Percentiles rank a stretch among this genome's conserved stretches.
phyloP scores from a whole-genome alignment of 306 rosid genomes.

The Casuarina equisetifolia region DNA sequence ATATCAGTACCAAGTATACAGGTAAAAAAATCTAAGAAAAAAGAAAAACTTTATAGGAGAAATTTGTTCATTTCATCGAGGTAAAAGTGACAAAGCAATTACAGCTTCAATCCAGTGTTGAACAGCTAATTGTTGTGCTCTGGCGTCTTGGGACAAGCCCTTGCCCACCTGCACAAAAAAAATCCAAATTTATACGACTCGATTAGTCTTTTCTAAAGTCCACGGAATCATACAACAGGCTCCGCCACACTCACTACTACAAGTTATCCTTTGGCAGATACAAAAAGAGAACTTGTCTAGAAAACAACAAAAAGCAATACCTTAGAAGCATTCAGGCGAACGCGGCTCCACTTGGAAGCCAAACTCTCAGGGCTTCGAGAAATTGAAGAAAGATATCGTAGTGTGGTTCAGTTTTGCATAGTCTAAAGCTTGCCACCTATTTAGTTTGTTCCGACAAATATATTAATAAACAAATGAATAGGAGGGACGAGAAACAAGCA shows the following conservation, averaged over 20 bases:
- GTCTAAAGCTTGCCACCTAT: constrained; percentile 92
- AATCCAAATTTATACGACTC: neutral
- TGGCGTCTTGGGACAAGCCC: constrained; percentile 77
- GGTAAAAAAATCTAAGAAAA: neutral
- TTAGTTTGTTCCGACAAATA: neutral
- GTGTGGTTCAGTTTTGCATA: constrained; percentile 61
- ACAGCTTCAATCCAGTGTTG: constrained; percentile 99
- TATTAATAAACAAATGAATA: no score
- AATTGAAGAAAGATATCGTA: constrained; percentile 84
- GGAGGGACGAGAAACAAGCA: neutral
- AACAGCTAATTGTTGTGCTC: constrained; percentile 91
- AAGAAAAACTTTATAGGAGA: neutral
- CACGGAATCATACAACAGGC: neutral
- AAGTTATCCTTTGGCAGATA: neutral
- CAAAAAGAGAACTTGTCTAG: neutral
- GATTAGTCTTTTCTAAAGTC: constrained; percentile 12
- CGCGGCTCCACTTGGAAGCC: constrained; percentile 67
- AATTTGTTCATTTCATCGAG: neutral
- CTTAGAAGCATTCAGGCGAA: constrained; percentile 77
- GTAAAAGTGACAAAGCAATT: constrained; percentile 20
- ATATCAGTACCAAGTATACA: neutral
- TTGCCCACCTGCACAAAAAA: constrained; percentile 72
- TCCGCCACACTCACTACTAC: neutral
- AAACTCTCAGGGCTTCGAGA: constrained; percentile 56
- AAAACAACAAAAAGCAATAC: constrained; percentile 10